Evolutionary conservation across 2,329 filamentous ascomycete genomes (phyloP), one percentile per base, ranked within the genome.

Genomic region (Exophiala sp.): DNA sequence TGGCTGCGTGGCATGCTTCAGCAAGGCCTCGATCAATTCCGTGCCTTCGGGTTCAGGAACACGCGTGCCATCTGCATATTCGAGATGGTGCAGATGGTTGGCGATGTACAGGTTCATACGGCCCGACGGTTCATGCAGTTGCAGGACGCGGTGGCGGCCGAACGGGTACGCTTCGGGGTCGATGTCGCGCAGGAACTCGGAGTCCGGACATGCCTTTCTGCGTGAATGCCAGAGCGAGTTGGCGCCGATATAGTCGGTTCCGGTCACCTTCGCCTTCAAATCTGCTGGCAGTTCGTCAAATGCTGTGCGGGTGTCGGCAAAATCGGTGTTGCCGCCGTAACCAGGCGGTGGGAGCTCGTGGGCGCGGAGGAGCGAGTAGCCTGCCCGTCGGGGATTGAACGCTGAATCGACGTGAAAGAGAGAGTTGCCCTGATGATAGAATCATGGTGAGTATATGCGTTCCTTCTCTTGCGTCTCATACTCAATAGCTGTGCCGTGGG

Each of bases 351-450:
- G 77, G 11, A 80, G 67, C 47, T 68, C 64, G 30, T 72, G 70
- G 1, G 77, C 76, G 2, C 70, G 68, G 0, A 80, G 68, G 9
- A 80, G 64, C 2, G 73, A 79, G 62, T 73, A 77, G 1, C 69
- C 71, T 0, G 76, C 74, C n/a, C 78, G 70, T 1, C 73, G 73
- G 7, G 76, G 74, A 58, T 80, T 79, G 66, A 77, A 80, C 13
- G 71, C 73, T n/a, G 71, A 76, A 62, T 80, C 78, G 16, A 71
- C 72, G 55, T 81, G 78, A 64, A 77, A 81, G 10, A 79, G 65
- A 1, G 62, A 64, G 59, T 80, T 80, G 27, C 72, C 75, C 61
- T 67, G 43, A n/a, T 1, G 19, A 4, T 24, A 8, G 2, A n/a
- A 40, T 1, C 10, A 24, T 13, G 38, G 19, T 41, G n/a, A 14